Percentiles rank a stretch among this genome's conserved stretches.
phyloP scores from a whole-genome alignment of 768 basidiomycete genomes.

The Saitozyma podzolica region DNA sequence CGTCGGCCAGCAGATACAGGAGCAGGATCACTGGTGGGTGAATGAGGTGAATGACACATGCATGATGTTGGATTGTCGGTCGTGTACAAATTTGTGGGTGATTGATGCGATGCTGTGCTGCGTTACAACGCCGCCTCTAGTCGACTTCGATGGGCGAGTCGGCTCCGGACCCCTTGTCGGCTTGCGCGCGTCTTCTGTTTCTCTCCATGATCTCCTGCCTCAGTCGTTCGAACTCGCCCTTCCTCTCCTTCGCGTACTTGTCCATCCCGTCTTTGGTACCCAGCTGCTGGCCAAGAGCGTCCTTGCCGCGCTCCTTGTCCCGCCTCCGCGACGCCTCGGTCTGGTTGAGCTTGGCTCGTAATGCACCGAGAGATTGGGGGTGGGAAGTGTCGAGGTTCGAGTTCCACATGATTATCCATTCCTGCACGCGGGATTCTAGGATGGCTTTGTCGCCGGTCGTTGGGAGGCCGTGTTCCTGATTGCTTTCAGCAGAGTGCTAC shows the following conservation, averaged over 20 bases:
- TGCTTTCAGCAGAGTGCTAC: slow-evolving; percentile 4
- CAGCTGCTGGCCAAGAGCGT: slow-evolving; percentile 27
- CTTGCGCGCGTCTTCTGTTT: slow-evolving; percentile 21
- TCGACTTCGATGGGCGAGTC: slow-evolving; percentile 42
- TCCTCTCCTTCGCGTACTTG: slow-evolving; percentile 35
- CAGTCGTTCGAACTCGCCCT: slow-evolving; percentile 39
- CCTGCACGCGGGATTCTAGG: slow-evolving; percentile 35
- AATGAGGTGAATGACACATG: background rate
- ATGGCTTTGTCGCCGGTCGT: slow-evolving; percentile 41
- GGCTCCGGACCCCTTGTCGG: slow-evolving; percentile 18
- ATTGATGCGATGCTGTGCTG: too few species aligned
- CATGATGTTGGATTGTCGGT: too few species aligned
- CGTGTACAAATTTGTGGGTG: too few species aligned
- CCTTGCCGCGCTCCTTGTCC: slow-evolving; percentile 45
- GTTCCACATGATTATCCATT: slow-evolving; percentile 52
- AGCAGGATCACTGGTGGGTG: slow-evolving; percentile 23
- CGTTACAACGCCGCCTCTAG: too few species aligned
- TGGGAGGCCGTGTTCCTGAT: slow-evolving; percentile 34
- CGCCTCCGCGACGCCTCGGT: slow-evolving; percentile 30
- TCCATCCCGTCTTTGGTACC: slow-evolving; percentile 24
- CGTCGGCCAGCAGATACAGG: slow-evolving; percentile 15
- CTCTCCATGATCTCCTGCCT: slow-evolving; percentile 37
- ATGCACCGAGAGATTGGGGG: slow-evolving; percentile 38
- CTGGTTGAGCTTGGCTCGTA: slow-evolving; percentile 36
- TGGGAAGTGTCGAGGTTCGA: slow-evolving; percentile 50